These are phyloP conservation scores for Phoenix dactylifera DNA, from an alignment of 176 grass and related monocot species.

Conservation along the genomic window DNA sequence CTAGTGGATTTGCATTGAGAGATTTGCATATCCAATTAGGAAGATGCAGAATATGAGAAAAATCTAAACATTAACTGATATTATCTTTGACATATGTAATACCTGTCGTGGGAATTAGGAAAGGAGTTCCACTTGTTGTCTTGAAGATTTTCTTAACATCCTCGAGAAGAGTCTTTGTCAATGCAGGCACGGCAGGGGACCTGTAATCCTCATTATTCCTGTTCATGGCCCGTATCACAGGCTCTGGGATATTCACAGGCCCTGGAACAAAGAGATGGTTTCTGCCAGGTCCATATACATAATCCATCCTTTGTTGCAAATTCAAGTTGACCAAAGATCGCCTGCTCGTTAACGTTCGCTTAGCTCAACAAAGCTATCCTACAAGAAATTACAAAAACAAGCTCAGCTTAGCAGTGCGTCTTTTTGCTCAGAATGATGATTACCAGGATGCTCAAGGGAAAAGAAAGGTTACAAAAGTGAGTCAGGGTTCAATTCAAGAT, in stretches of 20 bases:
- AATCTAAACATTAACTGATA: too few relatives aligned
- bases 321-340: neutral
- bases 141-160: conserved; percentile 99
- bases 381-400: conserved; percentile 1
- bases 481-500: too few relatives aligned
- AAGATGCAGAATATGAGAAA: too few relatives aligned
- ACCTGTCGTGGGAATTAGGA: conserved; percentile 88
- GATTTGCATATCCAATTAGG: too few relatives aligned
- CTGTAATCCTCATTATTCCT: conserved; percentile 97
- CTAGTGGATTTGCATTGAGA: too few relatives aligned
- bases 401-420: too few relatives aligned
- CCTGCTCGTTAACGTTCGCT: neutral
- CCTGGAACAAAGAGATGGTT: conserved; percentile 93
- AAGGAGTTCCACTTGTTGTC: conserved; percentile 74
- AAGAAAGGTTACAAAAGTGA: too few relatives aligned
- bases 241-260: conserved; percentile 91
- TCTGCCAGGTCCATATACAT: conserved; percentile 75
- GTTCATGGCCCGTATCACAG: conserved; percentile 80
- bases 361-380: too few relatives aligned
- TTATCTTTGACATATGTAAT: too few relatives aligned
- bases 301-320: conserved; percentile 55
- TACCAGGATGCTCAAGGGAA: too few relatives aligned
- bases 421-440: too few relatives aligned
- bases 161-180: conserved; percentile 79
- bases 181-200: conserved; percentile 60